Evolutionary conservation across 352 stramenopile species (phyloP), one percentile per base, ranked within the genome.

Genomic region (Phytophthora pluvialis): DNA sequence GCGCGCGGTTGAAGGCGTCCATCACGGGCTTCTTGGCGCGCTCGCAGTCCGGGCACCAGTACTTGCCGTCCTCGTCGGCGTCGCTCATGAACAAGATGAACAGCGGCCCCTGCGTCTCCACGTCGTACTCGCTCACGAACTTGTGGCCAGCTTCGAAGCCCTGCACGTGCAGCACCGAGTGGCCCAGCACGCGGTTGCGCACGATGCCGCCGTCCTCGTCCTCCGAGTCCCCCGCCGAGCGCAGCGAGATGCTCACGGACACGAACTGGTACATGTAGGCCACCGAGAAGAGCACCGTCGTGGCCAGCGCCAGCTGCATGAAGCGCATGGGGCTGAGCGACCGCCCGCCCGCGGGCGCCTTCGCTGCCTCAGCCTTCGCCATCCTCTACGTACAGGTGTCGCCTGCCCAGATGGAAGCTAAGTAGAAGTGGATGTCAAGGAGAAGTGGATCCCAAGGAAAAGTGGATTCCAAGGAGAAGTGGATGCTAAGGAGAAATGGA

Each of bases 71-170:
- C 15, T 72, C 75, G 62, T 89, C 66, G 8, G 61, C 78, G 64
- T 90, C 81, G 60, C 83, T 91, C 83, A 93, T 91, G 49, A 94
- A 81, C 32, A 94, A 53, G 26, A 94, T 77, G 58, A 83, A 94
- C 32, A 94, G 50, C 18, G 80, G 82, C 0, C 86, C 86, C 26
- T 90, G 78, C 5, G 54, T 70, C 42, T 84, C 68, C 31, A 91
- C 78, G 35, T 94, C 73, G 45, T 93, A 93, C 62, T 85, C 72
- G 57, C 75, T 89, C 31, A 93, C 80, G 36, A 90, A 93, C 72
- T 90, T 89, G 75, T 89, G 75, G n/a, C 65, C 82, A 6, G 73
- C 84, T 8, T 86, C 72, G 56, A 93, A 93, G 60, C 84, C 84
- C 63, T 91, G 79, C 29, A 93, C 65, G 36, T 88, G 69, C 64